Evolutionary conservation across 2,329 filamentous ascomycete species (phyloP).

Genomic region (Paramyrothecium roridum): DNA sequence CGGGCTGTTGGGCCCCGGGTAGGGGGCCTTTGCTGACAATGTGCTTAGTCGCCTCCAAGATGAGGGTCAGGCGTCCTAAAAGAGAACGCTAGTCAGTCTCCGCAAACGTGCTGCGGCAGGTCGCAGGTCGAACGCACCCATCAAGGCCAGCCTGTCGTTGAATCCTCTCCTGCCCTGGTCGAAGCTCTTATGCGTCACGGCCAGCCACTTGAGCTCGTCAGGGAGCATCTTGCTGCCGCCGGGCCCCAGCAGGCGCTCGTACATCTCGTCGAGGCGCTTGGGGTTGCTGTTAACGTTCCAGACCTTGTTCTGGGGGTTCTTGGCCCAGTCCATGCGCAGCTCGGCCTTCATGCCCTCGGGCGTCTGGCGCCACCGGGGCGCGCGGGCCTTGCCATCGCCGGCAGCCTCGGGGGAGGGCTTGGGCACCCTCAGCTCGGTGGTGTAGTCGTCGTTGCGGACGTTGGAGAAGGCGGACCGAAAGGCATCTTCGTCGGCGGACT

Average conservation of each 20-base stretch:
- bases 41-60: constrained; percentile 35
- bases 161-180: constrained; percentile 92
- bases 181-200: constrained; percentile 96
- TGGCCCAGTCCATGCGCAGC: constrained; percentile 59
- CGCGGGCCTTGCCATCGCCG: constrained; percentile 6
- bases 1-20: constrained; percentile 22
- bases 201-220: constrained; percentile 94
- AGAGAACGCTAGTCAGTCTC: neutral
- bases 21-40: constrained; percentile 30
- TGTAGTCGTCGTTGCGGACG: neutral
- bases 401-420: neutral
- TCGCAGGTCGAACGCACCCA: constrained; percentile 57
- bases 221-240: constrained; percentile 71
- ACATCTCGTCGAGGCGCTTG: constrained; percentile 70
- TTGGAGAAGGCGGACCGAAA: constrained; percentile 15
- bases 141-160: constrained; percentile 87
- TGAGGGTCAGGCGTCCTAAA: constrained; percentile 31
- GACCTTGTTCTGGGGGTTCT: constrained; percentile 46
- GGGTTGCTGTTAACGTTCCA: constrained; percentile 77
- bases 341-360: constrained; percentile 68
- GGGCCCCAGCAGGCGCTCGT: constrained; percentile 70
- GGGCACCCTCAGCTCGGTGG: neutral
- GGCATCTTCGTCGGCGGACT: constrained; percentile 18
- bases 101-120: too few species aligned
- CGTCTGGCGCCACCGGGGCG: constrained; percentile 68